A percentile compares a stretch with the other conserved stretches of the same genome.
These are phyloP conservation scores for Pythium grandisporangium DNA, from an alignment of 352 stramenopile genomes.

Conservation along the genomic window DNA sequence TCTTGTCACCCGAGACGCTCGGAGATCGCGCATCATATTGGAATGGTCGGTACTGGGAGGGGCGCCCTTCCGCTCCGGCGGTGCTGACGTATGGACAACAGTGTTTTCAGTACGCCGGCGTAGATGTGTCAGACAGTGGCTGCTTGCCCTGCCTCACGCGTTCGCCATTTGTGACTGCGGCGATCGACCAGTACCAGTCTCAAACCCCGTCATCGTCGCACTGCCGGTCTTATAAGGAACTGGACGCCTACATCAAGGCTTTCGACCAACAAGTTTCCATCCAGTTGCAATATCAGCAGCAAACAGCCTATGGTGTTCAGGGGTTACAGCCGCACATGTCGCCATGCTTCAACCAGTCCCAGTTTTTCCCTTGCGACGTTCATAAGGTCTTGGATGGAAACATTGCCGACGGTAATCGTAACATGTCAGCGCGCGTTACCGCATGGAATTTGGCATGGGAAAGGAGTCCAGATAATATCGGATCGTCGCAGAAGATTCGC, in stretches of 20 bases:
- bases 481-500: slow-evolving; percentile 62
- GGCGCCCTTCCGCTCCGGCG: slow-evolving; percentile 39
- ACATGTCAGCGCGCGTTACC: slow-evolving; percentile 20
- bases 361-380: slow-evolving; percentile 76
- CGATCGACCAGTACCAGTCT: slow-evolving; percentile 34
- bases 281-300: slow-evolving; percentile 70
- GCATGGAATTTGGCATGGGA: slow-evolving; percentile 55
- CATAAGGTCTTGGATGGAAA: slow-evolving; percentile 62
- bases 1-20: slow-evolving; percentile 32
- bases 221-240: slow-evolving; percentile 51
- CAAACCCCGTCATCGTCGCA: slow-evolving; percentile 16
- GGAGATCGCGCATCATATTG: slow-evolving; percentile 62
- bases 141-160: slow-evolving; percentile 52
- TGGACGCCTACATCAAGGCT: slow-evolving; percentile 74
- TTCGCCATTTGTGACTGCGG: slow-evolving; percentile 40
- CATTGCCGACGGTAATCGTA: slow-evolving; percentile 34
- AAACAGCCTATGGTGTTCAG: slow-evolving; percentile 38
- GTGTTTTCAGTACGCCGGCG: slow-evolving; percentile 40
- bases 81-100: slow-evolving; percentile 68
- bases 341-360: slow-evolving; percentile 72
- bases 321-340: slow-evolving; percentile 71
- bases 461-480: slow-evolving; percentile 35
- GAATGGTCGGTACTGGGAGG: slow-evolving; percentile 78
- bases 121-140: slow-evolving; percentile 19
- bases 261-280: slow-evolving; percentile 78